Percentiles rank a stretch among this genome's conserved stretches.
Conservation (phyloP, 768 basidiomycete species). For the Podaxis rugospora region DNA sequence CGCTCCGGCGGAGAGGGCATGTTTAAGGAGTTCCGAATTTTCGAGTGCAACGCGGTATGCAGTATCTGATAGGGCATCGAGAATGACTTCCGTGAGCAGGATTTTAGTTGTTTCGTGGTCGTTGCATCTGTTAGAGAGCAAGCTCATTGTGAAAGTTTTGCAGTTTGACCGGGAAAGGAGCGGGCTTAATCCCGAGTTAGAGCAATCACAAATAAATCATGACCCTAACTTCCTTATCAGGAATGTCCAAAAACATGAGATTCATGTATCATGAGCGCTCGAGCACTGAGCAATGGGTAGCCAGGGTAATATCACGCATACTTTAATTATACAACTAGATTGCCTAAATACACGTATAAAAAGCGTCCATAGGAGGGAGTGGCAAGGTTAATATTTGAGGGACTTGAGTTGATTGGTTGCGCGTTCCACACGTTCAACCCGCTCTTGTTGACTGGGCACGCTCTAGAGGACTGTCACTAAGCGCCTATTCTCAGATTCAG, state of each 20-base stretch:
- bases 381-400: conserved; percentile 1
- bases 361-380: neutral
- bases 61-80: conserved; percentile 44
- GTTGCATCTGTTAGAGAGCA: neutral
- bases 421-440: conserved; percentile 3
- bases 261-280: no score
- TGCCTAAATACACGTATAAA: neutral
- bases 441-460: conserved; percentile 8
- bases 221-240: no score
- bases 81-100: conserved; percentile 44
- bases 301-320: neutral
- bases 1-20: conserved; percentile 49
- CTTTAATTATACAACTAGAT: neutral
- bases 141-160: neutral
- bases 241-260: no score
- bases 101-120: neutral
- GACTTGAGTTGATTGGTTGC: conserved; percentile 7
- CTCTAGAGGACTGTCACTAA: neutral
- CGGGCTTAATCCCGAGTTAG: neutral
- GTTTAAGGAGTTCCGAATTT: conserved; percentile 33
- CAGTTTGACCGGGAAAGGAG: neutral
- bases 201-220: no score
- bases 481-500: neutral
- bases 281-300: neutral
- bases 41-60: conserved; percentile 41